Conservation (phyloP, 192 early-diverging fungal species). For the Chytriomyces sp. region DNA sequence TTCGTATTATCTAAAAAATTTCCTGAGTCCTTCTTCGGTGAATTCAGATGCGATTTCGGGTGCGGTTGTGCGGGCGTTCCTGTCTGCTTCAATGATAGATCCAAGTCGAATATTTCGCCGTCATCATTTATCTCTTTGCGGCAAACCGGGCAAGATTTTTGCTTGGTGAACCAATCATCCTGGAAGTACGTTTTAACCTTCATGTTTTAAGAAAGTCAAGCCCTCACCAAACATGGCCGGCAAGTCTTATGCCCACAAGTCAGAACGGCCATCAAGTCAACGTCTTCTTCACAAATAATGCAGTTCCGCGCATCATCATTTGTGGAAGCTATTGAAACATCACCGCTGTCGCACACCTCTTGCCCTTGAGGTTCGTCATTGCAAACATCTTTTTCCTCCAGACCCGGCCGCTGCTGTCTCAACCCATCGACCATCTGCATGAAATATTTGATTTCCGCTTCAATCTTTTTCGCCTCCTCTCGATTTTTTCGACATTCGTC, state of each 20-base stretch:
- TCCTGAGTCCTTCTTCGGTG: too few relatives aligned
- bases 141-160: constrained; percentile 22
- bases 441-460: constrained; percentile 27
- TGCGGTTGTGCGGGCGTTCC: too few relatives aligned
- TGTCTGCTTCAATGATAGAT: neutral
- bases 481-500: neutral
- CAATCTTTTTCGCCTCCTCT: neutral
- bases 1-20: too few relatives aligned
- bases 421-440: constrained; percentile 24
- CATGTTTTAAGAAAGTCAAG: neutral
- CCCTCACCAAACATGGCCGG: constrained; percentile 30
- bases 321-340: neutral
- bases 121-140: constrained; percentile 16
- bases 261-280: constrained; percentile 22
- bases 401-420: constrained; percentile 3
- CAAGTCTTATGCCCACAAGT: constrained; percentile 25
- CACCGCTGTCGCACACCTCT: neutral
- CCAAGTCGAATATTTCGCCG: constrained; percentile 17
- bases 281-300: constrained; percentile 22
- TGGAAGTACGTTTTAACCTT: neutral
- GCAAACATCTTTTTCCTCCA: neutral
- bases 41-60: too few relatives aligned
- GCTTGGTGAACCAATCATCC: constrained; percentile 24
- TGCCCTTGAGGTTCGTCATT: constrained; percentile 2
- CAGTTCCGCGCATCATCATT: constrained; percentile 3